Evolutionary conservation across 129 eudicot genomes (phyloP), one percentile per base, ranked within the genome.

Genomic region (Pittosporum tobira): DNA sequence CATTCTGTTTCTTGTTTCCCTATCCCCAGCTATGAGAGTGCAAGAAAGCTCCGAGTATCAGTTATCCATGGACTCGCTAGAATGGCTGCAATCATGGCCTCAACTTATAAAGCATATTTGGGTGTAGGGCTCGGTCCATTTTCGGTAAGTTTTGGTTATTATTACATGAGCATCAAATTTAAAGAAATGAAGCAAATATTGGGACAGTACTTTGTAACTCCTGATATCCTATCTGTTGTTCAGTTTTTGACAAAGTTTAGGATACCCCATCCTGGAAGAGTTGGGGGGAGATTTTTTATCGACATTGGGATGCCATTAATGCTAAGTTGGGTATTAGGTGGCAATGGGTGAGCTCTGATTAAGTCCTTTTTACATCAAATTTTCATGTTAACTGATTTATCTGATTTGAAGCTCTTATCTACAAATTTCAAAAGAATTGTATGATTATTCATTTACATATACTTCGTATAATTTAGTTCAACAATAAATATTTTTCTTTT

Each of bases 21-120:
- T 10, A 28, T 62, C 25, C 55, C 26, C 75, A 93, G 99, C 15
- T 93, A 93, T 34, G 99, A 93, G 70, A 78, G 76, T 67, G 74
- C 91, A 27, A 85, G 99, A 77, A 93, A 58, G 58, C 64, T 93
- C 47, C 78, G 99, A 28, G 99, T 93, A 72, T 94, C 96, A 34
- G 72, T 84, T 27, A 93, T 93, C 56, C 99, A 93, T 64, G 96
- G 96, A 54, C 77, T 93, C 38, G 99, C 99, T 28, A 81, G 99
- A 75, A 83, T 93, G 91, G 99, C 99, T 67, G 99, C 99, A 70
- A 81, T 87, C 31, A 93, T 93, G 99, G 99, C 96, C 27, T 76
- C 99, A 74, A 93, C 99, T 24, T 93, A 93, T 75, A 93, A 87
- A 72, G 96, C 99, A 25, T 93, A 93, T 71, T 75, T 93, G 62